Conservation (phyloP, 805 yeast genomes). For the Suhomyces faveliae region DNA sequence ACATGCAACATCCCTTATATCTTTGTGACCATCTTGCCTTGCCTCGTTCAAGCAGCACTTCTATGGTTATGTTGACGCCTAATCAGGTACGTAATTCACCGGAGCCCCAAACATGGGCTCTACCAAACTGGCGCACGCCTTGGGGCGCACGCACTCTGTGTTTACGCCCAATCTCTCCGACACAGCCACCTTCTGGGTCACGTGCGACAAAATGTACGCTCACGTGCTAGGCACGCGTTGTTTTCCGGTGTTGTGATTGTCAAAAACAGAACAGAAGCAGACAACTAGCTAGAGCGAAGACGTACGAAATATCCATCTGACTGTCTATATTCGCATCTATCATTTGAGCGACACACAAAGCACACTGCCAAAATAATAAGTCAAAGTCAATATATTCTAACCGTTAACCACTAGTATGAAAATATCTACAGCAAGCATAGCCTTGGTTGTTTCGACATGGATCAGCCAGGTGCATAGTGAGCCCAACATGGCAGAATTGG, state of each 20-base stretch:
- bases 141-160: background rate
- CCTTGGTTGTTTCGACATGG: constrained; percentile 9
- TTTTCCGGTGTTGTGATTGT: background rate
- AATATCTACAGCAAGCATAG: constrained; percentile 5
- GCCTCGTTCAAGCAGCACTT: background rate
- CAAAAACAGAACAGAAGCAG: background rate
- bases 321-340: background rate
- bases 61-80: background rate
- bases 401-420: constrained; percentile 4
- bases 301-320: background rate
- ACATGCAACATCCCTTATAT: background rate
- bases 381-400: too few relatives aligned
- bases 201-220: background rate
- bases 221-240: background rate
- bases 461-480: constrained; percentile 21
- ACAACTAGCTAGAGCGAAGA: background rate
- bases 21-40: background rate
- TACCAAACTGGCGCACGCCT: background rate
- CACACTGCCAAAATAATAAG: background rate
- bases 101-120: background rate
- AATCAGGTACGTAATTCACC: background rate
- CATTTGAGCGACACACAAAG: background rate
- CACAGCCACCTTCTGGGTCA: background rate
- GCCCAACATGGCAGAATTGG: constrained; percentile 47
- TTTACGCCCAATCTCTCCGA: background rate